Evolutionary conservation across 768 basidiomycete genomes (phyloP).

Genomic region (Suillus tomentosus): DNA sequence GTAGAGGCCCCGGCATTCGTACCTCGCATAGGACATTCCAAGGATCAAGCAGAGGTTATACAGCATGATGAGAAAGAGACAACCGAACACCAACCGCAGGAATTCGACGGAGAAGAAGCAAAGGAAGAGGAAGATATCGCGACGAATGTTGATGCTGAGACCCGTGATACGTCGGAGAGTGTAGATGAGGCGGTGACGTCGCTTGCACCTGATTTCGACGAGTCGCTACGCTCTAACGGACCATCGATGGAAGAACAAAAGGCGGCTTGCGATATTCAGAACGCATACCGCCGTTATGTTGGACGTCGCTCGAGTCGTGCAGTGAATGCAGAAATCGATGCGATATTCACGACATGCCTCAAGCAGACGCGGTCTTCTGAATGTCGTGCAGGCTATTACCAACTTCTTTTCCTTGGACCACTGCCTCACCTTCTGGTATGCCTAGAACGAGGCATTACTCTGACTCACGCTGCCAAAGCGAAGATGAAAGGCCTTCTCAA

Average conservation of each 20-base stretch:
- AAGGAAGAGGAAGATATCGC: conserved; percentile 17
- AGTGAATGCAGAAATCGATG: conserved; percentile 22
- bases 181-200: conserved; percentile 13
- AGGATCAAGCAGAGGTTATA: not conserved
- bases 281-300: conserved; percentile 17
- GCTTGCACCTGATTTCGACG: conserved; percentile 13
- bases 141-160: not conserved
- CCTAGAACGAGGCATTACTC: conserved; percentile 36
- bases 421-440: conserved; percentile 45
- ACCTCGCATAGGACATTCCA: conserved; percentile 13
- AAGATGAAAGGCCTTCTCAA: conserved; percentile 33
- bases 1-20: conserved; percentile 23
- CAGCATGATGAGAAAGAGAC: conserved; percentile 1
- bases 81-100: not conserved
- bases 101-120: conserved; percentile 12
- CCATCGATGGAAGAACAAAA: conserved; percentile 29
- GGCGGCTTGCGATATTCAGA: conserved; percentile 28
- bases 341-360: conserved; percentile 32
- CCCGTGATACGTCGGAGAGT: conserved; percentile 2
- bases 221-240: conserved; percentile 22
- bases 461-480: conserved; percentile 32
- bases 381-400: conserved; percentile 37
- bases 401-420: conserved; percentile 36
- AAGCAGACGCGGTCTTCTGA: conserved; percentile 26
- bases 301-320: conserved; percentile 17